Base-by-base conservation (phyloP, 306 rosid genomes). In the Ormosia semicastrata region DNA sequence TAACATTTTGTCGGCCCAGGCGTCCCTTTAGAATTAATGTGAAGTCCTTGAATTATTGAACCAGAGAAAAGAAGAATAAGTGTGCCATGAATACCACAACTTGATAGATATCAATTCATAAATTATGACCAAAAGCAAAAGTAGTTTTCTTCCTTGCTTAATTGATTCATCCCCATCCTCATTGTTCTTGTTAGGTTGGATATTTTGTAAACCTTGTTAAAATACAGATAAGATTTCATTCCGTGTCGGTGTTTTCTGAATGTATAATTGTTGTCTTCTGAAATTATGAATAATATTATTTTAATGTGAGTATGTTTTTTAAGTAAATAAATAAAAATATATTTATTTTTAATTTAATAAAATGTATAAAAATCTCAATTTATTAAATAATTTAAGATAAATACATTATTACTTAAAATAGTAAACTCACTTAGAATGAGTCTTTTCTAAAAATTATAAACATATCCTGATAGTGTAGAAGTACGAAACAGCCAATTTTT, bases 31-130 rank as follows among this genome's bases (percentile, higher is more conserved):
- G 30, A 47, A 40, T 64, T 41, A 37, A 18, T 62, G 30, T 53
- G 63, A 71, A 52, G 17, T 13, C 67, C 47, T 15, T 54, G 64
- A 56, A 71, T 64, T 83, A 71, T 83, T 83, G 84, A 43, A 80
- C 52, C 40, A 56, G 3, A 52, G 10, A 56, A 13, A 17, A 10
- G 12, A 39, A 44, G 52, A 39, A 15, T 3, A 1, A 17, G 17
- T 67, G 50, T 4, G 2, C 10, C 53, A 17, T 17, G 32, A 68
- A 68, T 6, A 69, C 49, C 40, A 56, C 79, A 37, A 69, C 50
- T 39, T 39, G 73, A 37, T 4, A 43, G 47, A 68, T 82, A 73
- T 69, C 73, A 60, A 69, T 69, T 76, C 78, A 39, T 39, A 39
- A 69, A 49, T 72, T 56, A 50, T 52, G 81, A 44, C 39, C 63